A percentile compares a stretch with the other conserved stretches of the same genome.
Conservation (phyloP, 2,329 filamentous ascomycete genomes). For the Colletotrichum lini region DNA sequence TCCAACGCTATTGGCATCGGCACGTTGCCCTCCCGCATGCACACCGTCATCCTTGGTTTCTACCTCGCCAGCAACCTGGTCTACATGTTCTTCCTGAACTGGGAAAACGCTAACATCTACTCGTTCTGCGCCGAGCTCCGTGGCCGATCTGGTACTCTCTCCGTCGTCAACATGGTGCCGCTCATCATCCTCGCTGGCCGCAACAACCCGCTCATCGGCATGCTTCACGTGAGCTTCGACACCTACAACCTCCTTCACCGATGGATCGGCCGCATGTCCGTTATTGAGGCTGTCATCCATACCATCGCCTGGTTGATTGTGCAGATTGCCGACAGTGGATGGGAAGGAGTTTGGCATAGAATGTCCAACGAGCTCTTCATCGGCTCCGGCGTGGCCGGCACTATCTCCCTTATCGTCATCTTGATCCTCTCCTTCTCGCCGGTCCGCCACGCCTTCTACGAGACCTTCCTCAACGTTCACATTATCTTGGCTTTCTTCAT, state of each 20-base stretch:
- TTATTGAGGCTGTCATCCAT: conserved; percentile 78
- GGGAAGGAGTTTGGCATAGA: conserved; percentile 67
- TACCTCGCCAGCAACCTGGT: conserved; percentile 73
- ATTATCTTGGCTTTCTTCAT: conserved; percentile 79
- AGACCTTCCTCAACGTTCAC: conserved; percentile 92
- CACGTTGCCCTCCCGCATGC: conserved; percentile 76
- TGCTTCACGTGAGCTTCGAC: conserved; percentile 92
- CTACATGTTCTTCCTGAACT: conserved; percentile 76
- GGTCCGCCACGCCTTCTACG: conserved; percentile 94
- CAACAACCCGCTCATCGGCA: conserved; percentile 90
- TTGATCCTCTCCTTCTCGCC: conserved; percentile 81
- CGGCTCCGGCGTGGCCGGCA: conserved; percentile 73
- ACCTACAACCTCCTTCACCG: conserved; percentile 85
- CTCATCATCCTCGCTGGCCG: conserved; percentile 89
- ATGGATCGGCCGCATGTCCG: conserved; percentile 84
- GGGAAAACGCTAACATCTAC: conserved; percentile 69
- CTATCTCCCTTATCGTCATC: conserved; percentile 74
- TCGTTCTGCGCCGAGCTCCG: conserved; percentile 85
- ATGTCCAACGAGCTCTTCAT: conserved; percentile 75
- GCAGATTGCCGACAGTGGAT: conserved; percentile 75
- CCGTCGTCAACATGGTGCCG: conserved; percentile 92
- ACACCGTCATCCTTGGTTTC: conserved; percentile 68
- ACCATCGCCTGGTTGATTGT: conserved; percentile 82
- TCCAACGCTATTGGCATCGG: conserved; percentile 72
- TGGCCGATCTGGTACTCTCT: conserved; percentile 84